Evolutionary conservation across 345 rosid species (phyloP).

Genomic region (Arabidopsis suecica): DNA sequence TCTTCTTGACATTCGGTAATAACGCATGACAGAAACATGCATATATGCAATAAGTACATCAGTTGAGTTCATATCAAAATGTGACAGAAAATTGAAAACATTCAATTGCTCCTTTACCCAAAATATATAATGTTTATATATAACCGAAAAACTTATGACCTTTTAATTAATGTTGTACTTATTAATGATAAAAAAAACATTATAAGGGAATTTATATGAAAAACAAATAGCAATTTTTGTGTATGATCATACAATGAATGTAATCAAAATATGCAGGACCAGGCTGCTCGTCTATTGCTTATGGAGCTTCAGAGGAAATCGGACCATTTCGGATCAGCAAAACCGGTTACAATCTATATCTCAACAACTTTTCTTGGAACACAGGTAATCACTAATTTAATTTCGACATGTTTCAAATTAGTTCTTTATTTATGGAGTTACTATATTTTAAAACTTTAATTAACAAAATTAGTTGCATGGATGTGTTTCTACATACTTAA

Average conservation of each 20-base stretch:
- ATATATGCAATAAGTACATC: not conserved
- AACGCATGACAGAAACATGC: slow-evolving; percentile 30
- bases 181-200: not conserved
- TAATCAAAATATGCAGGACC: slow-evolving; percentile 61
- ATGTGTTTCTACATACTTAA: not conserved
- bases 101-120: too few relatives aligned
- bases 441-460: not conserved
- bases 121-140: not conserved
- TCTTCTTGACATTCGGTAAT: not conserved
- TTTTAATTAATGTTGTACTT: not conserved
- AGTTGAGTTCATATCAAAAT: too few relatives aligned
- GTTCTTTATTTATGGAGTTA: not conserved
- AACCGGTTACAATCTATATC: slow-evolving; percentile 65
- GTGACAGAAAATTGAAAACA: not conserved
- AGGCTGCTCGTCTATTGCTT: slow-evolving; percentile 94
- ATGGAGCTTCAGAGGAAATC: slow-evolving; percentile 94
- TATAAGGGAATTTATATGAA: not conserved
- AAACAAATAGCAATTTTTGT: not conserved
- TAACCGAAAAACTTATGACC: not conserved
- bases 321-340: slow-evolving; percentile 82
- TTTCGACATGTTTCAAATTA: not conserved
- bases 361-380: slow-evolving; percentile 75
- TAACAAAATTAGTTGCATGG: not conserved
- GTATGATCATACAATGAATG: not conserved
- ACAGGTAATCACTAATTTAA: slow-evolving; percentile 47